Evolutionary conservation across 176 grass and related monocot species (phyloP), one percentile per base, ranked within the genome.

Genomic region (Phoenix roebelenii): DNA sequence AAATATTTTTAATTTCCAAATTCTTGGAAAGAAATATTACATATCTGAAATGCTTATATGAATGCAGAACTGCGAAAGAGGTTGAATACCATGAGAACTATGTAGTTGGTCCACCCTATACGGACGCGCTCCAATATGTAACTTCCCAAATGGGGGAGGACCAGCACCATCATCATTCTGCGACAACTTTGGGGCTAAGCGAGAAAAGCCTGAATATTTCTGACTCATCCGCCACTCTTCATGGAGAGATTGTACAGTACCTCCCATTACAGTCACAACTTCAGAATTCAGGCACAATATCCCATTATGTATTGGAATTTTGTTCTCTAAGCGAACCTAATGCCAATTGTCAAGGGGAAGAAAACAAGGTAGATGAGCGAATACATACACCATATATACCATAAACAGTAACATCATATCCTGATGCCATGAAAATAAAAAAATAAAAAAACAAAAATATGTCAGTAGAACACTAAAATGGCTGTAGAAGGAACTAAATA

Each of bases 211-310:
- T 2, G 78, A 88, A 69, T 80, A 91, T 70, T 91, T 97, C 59
- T 80, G 77, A 73, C 80, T 97, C 78, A 97, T 91, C 32, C 85
- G 78, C 87, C 87, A 97, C 58, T 88, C 87, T 66, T 97, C 83
- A 62, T 76, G 77, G 60, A 95, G 69, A 54, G 80, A 84, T 75
- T 90, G 86, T 23, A 90, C 86, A 23, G 80, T 57, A 17, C 91
- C 91, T 29, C 86, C 83, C 5, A 95, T 59, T 25, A 95, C 52
- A 52, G 16, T 72, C 28, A 90, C 59, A 74, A 64, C 82, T 79
- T 90, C 87, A 4, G 77, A 53, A 50, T 73, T 66, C 60, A 90
- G 73, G 74, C 86, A 90, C 67, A 95, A 65, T 76, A 95, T 84
- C 18, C 77, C 82, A 79, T 62, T 73, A 52, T 90, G 76, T 72